These are phyloP conservation scores for Sphagnum contortum DNA, from an alignment of 225 moss, liverwort and hornwort genomes.

Conservation along the genomic window DNA sequence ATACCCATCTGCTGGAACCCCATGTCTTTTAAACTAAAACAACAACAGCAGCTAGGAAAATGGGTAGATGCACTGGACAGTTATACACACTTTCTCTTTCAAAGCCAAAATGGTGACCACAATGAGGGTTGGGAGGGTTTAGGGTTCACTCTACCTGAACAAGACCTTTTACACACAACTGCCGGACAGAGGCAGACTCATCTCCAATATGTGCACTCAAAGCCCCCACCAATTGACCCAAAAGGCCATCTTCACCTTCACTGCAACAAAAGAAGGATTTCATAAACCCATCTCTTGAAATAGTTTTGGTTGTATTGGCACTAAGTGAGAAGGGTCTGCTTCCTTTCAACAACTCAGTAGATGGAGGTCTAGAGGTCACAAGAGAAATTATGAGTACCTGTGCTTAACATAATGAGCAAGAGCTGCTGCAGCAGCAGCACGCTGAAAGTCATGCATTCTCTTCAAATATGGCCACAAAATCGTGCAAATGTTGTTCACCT, in stretches of 20 bases:
- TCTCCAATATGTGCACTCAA: slow-evolving; percentile 95
- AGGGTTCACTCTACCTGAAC: slow-evolving; percentile 49
- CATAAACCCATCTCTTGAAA: too few species aligned
- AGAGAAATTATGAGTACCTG: slow-evolving; percentile 30
- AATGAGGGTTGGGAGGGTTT: too few species aligned
- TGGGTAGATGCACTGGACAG: too few species aligned
- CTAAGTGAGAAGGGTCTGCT: too few species aligned
- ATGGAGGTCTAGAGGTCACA: too few species aligned
- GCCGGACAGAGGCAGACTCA: slow-evolving; percentile 75
- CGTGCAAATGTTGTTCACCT: slow-evolving; percentile 83
- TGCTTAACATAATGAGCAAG: slow-evolving; percentile 85
- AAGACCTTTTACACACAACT: slow-evolving; percentile 86
- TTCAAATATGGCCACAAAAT: slow-evolving; percentile 88
- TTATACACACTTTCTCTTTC: too few species aligned
- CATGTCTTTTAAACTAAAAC: too few species aligned
- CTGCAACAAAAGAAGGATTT: slow-evolving; percentile 21
- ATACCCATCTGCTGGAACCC: too few species aligned
- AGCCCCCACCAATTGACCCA: slow-evolving; percentile 83
- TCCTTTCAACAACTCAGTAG: too few species aligned
- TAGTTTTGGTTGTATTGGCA: too few species aligned
- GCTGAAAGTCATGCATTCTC: slow-evolving; percentile 76
- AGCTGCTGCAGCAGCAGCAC: slow-evolving; percentile 92
- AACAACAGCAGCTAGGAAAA: too few species aligned
- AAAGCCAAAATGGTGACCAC: too few species aligned
- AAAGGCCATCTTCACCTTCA: slow-evolving; percentile 69